A percentile compares a stretch with the other conserved stretches of the same genome.
phyloP scores from a whole-genome alignment of 2,329 filamentous ascomycete genomes.

The Cladosporium phlei region DNA sequence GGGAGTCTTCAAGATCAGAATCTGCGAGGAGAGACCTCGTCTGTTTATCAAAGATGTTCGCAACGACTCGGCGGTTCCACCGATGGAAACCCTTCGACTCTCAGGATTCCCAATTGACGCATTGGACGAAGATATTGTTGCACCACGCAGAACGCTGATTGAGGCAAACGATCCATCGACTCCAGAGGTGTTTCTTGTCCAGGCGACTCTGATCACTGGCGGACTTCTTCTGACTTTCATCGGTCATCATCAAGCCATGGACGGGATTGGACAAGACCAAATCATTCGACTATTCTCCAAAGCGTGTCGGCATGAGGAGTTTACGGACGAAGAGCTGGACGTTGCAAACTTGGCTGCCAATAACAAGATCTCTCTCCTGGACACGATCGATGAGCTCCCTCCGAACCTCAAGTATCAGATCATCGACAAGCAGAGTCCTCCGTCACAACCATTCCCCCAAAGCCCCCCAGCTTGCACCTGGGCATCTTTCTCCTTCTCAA shows the following conservation, averaged over 20 bases:
- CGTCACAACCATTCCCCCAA: too few relatives aligned
- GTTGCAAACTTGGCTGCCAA: constrained; percentile 20
- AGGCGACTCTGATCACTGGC: constrained; percentile 15
- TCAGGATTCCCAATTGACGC: constrained; percentile 9
- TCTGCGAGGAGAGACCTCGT: constrained; percentile 28
- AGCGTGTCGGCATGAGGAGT: constrained; percentile 13
- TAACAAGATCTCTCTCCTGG: not conserved
- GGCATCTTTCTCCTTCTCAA: not conserved
- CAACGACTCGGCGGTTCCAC: constrained; percentile 32
- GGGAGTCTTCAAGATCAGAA: constrained; percentile 39
- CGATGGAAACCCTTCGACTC: constrained; percentile 29
- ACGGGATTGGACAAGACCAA: constrained; percentile 16
- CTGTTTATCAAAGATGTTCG: constrained; percentile 44
- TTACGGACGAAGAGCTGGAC: constrained; percentile 36
- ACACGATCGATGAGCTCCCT: not conserved
- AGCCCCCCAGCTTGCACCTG: not conserved
- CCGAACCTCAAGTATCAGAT: too few relatives aligned
- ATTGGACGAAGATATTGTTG: constrained; percentile 9
- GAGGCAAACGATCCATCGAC: not conserved
- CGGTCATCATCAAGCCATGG: constrained; percentile 16
- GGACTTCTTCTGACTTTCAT: constrained; percentile 16
- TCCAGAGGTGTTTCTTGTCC: constrained; percentile 12
- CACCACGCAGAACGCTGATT: constrained; percentile 5
- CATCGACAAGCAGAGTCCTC: too few relatives aligned
- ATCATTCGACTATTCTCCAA: constrained; percentile 15